Conservation (phyloP, 2,329 filamentous ascomycete genomes). For the Arthrocladium fulminans region DNA sequence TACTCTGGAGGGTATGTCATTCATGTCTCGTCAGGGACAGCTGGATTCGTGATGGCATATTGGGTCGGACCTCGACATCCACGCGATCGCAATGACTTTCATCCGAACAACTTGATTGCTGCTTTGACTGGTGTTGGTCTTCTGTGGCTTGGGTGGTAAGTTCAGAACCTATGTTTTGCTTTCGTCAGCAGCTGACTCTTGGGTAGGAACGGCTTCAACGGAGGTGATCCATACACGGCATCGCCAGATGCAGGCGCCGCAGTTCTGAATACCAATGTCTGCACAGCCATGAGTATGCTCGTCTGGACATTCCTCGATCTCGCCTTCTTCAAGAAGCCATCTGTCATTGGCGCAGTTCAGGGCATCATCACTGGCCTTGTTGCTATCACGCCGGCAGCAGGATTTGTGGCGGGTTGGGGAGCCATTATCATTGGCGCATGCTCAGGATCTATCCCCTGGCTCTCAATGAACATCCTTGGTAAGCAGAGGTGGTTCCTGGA, state of each 20-base stretch:
- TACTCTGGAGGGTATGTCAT: conserved; percentile 48
- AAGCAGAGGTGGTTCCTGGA: conserved; percentile 50
- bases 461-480: conserved; percentile 42
- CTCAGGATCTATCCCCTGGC: conserved; percentile 40
- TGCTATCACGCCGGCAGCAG: conserved; percentile 44
- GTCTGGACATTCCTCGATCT: conserved; percentile 40
- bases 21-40: conserved; percentile 45
- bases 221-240: conserved; percentile 45
- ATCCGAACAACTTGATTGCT: conserved; percentile 41
- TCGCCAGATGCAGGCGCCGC: conserved; percentile 43
- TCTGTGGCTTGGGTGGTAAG: conserved; percentile 43
- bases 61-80: conserved; percentile 42
- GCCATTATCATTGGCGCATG: conserved; percentile 41
- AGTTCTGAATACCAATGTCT: conserved; percentile 45
- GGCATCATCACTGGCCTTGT: conserved; percentile 47
- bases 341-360: conserved; percentile 43
- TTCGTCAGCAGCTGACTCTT: not conserved
- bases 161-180: not conserved
- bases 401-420: conserved; percentile 44
- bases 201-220: conserved; percentile 43
- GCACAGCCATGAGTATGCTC: conserved; percentile 41
- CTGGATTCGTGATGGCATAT: conserved; percentile 40
- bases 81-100: conserved; percentile 36
- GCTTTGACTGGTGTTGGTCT: conserved; percentile 42
- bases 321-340: conserved; percentile 42